Evolutionary conservation across 2,329 filamentous ascomycete species (phyloP), one percentile per base, ranked within the genome.

Genomic region (Basipetospora sp.): DNA sequence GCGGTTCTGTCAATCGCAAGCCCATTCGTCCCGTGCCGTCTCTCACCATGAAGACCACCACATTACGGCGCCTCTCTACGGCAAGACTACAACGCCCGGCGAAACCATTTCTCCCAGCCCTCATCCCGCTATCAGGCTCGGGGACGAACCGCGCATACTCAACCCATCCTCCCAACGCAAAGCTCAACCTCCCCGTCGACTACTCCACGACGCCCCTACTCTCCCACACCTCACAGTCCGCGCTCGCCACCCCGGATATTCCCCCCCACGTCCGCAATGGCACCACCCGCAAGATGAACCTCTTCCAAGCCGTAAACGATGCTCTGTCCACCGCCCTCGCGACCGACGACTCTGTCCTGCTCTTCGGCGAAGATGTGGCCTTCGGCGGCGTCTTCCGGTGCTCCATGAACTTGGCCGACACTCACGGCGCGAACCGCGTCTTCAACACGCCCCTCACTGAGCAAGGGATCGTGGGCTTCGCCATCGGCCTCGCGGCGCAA

Each of bases 351-450:
- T 77, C 79, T 14, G 85, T 94, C 16, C 64, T 96, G 40, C 69
- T 98, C 8, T 98, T 98, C 50, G 90, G 90, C 30, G 90, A 98
- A 58, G 90, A 98, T 53, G 86, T 98, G 6, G 84, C 90, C 11
- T 98, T 98, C 45, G 90, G 90, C 30, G 90, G 90, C 38, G 90
- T 98, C 13, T 98, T 98, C 53, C 74, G 90, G 40, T 94, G 86
- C 59, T 88, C 84, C 22, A 88, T 90, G 76, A 84, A 87, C 48
- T 69, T 98, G 13, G 77, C 85, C 22, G 81, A 86, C 44, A 84
- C 84, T 40, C 93, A 90, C 55, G 90, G 90, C 8, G 70, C 74
- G 3, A 81, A 90, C 41, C 71, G 90, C 41, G 87, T 98, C 25
- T 98, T 98, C 67, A 96, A 98, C 59, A 96, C 87, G 14, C 90